A percentile compares a stretch with the other conserved stretches of the same genome.
Evolutionary conservation across 1,284 basidiomycete genomes (phyloP).

Genomic region (Fomitopsis palustris): DNA sequence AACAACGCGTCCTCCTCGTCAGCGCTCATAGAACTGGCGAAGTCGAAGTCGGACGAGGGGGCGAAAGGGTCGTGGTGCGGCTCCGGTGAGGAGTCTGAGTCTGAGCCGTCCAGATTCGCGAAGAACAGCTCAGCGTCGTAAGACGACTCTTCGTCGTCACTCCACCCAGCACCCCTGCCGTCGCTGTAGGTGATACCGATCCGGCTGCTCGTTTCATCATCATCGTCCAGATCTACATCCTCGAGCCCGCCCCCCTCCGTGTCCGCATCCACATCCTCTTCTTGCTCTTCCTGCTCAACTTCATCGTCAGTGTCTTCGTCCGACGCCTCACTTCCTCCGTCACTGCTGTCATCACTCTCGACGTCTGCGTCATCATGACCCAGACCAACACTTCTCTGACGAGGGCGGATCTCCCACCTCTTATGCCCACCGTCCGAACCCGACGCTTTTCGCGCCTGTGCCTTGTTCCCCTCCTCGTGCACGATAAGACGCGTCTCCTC

Average conservation of each 20-base stretch:
- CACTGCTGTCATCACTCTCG: constrained; percentile 32
- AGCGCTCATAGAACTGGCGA: constrained; percentile 19
- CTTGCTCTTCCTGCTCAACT: constrained; percentile 35
- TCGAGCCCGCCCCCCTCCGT: constrained; percentile 40
- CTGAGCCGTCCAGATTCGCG: constrained; percentile 53
- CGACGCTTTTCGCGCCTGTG: constrained; percentile 15
- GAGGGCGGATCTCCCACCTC: constrained; percentile 64
- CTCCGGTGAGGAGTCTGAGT: constrained; percentile 35
- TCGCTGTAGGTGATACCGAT: constrained; percentile 49
- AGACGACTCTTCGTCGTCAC: constrained; percentile 62
- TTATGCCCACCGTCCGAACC: constrained; percentile 36
- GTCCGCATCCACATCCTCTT: constrained; percentile 42
- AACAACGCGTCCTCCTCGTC: constrained; percentile 29
- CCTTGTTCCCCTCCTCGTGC: constrained; percentile 37
- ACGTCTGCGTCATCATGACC: constrained; percentile 39
- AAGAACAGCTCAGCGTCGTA: constrained; percentile 81
- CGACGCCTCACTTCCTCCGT: constrained; percentile 42
- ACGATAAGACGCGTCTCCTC: constrained; percentile 61
- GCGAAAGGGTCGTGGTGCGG: constrained; percentile 32
- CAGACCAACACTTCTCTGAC: constrained; percentile 62
- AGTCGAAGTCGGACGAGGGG: constrained; percentile 24
- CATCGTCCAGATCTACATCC: constrained; percentile 32
- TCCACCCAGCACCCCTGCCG: constrained; percentile 60
- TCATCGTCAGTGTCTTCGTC: constrained; percentile 33
- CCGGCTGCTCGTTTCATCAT: constrained; percentile 25